These are phyloP conservation scores for Fusarium sp. DNA, from an alignment of 2,329 filamentous ascomycete genomes.

Conservation along the genomic window DNA sequence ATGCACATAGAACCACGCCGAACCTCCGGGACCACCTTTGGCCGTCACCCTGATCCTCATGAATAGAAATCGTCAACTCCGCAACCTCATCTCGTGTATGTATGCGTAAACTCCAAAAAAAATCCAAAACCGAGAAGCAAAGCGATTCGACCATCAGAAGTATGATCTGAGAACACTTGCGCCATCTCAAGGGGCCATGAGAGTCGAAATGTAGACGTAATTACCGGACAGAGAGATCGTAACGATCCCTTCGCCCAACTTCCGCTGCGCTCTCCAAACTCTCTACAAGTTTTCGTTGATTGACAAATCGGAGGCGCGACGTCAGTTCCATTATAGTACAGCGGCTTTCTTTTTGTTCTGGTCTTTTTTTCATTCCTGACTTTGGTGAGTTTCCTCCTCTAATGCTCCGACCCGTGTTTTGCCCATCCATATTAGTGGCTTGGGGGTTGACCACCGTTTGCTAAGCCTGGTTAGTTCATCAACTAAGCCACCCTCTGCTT, in stretches of 20 bases:
- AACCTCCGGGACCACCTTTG: slow-evolving; percentile 37
- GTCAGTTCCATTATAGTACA: slow-evolving; percentile 48
- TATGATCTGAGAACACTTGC: not conserved
- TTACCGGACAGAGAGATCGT: slow-evolving; percentile 20
- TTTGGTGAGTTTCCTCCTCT: slow-evolving; percentile 50
- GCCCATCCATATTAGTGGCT: slow-evolving; percentile 49
- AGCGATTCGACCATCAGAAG: slow-evolving; percentile 20
- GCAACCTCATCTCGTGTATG: slow-evolving; percentile 42
- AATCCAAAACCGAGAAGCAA: slow-evolving; percentile 40
- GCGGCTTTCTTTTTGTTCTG: slow-evolving; percentile 45
- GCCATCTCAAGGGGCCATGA: slow-evolving; percentile 4
- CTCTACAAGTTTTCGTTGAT: not conserved
- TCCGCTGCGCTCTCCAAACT: not conserved
- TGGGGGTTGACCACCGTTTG: slow-evolving; percentile 53
- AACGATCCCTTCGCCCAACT: slow-evolving; percentile 16
- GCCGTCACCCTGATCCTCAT: slow-evolving; percentile 45
- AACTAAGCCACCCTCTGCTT: slow-evolving; percentile 29
- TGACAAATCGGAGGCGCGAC: slow-evolving; percentile 16
- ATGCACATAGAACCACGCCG: slow-evolving; percentile 45
- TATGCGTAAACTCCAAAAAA: slow-evolving; percentile 47
- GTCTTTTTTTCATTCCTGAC: slow-evolving; percentile 47
- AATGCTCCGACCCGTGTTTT: slow-evolving; percentile 38
- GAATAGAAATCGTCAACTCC: slow-evolving; percentile 43
- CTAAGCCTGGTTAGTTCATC: slow-evolving; percentile 44
- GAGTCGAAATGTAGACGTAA: slow-evolving; percentile 34